These are phyloP conservation scores for Pichia sporocuriosa DNA, from an alignment of 805 yeast species.

Conservation along the genomic window DNA sequence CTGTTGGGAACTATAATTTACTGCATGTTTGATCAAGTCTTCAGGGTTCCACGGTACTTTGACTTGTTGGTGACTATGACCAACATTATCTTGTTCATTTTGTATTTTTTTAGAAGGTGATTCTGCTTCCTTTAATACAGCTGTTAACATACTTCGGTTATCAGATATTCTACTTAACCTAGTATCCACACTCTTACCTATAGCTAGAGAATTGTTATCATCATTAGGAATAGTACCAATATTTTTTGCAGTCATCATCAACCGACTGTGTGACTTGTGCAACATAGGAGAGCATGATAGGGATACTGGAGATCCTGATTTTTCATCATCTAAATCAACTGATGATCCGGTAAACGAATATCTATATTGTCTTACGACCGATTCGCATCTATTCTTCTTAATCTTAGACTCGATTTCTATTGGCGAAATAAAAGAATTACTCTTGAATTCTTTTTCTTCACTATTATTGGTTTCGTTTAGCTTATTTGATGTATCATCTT, in stretches of 20 bases:
- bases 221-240: background rate
- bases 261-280: constrained; percentile 7
- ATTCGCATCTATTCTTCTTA: background rate
- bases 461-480: background rate
- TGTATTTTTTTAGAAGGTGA: background rate
- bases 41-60: constrained; percentile 52
- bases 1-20: constrained; percentile 49
- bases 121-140: constrained; percentile 16
- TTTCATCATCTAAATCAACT: constrained; percentile 33
- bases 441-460: background rate
- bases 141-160: constrained; percentile 26
- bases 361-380: constrained; percentile 13
- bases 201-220: background rate
- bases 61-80: constrained; percentile 15
- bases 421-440: constrained; percentile 5
- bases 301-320: constrained; percentile 19
- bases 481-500: too few species aligned
- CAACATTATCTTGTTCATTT: background rate
- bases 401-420: constrained; percentile 15
- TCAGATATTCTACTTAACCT: constrained; percentile 19
- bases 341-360: constrained; percentile 30
- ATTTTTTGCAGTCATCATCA: constrained; percentile 9
- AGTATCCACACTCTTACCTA: constrained; percentile 11
- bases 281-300: constrained; percentile 16
- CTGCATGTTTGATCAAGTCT: constrained; percentile 41